phyloP scores from a whole-genome alignment of 208 protist species.

The Angomonas deanei region DNA sequence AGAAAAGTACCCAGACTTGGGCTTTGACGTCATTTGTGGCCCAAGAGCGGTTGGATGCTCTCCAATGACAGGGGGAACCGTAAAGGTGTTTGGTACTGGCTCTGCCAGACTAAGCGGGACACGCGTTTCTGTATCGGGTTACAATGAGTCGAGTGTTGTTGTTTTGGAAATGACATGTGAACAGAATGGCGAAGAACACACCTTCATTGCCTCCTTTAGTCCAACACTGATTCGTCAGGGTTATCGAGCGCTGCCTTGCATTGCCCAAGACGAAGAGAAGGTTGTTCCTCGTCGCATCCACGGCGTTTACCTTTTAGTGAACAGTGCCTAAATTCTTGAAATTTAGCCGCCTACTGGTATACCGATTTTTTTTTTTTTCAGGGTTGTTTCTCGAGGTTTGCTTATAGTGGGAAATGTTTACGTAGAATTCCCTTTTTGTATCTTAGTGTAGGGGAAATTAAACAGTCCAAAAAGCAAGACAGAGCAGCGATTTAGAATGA shows the following conservation, averaged over 20 bases:
- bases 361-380: background rate
- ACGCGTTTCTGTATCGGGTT: conserved; percentile 62
- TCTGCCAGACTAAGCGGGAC: conserved; percentile 37
- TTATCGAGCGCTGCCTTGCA: conserved; percentile 60
- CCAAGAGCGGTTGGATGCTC: conserved; percentile 53
- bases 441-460: too few relatives aligned
- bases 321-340: conserved; percentile 10
- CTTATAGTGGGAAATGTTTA: too few relatives aligned
- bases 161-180: conserved; percentile 72
- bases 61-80: conserved; percentile 30
- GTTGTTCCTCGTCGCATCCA: conserved; percentile 31
- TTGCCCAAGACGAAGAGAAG: conserved; percentile 41
- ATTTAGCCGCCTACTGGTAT: background rate
- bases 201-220: conserved; percentile 65
- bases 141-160: conserved; percentile 57
- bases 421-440: too few relatives aligned
- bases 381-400: too few relatives aligned
- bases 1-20: conserved; percentile 36
- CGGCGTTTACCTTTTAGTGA: conserved; percentile 65
- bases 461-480: too few relatives aligned
- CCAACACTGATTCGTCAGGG: conserved; percentile 50
- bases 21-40: conserved; percentile 63
- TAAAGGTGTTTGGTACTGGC: conserved; percentile 48
- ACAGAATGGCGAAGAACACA: conserved; percentile 44
- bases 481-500: too few relatives aligned